Base-by-base conservation (phyloP, 2,329 filamentous ascomycete genomes). In the Pseudopyricularia javanii region DNA sequence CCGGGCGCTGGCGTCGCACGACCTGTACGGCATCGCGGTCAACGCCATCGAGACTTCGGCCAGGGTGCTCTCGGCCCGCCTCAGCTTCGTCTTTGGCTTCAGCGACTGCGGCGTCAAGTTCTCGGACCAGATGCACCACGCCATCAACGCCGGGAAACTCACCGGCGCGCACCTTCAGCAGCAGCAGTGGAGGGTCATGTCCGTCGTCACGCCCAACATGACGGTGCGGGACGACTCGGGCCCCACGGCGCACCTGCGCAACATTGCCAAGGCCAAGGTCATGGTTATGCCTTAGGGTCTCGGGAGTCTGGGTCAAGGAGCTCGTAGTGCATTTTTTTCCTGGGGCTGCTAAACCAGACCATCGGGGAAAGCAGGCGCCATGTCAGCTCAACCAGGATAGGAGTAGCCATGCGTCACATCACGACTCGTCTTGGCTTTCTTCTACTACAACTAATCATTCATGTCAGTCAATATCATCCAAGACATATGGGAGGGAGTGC, bases 171-270 rank as follows among this genome's bases (percentile, higher is more conserved):
- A 17, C 15, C 62, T 80, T 20, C 75, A 79, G 64, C 64, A 68
- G 6, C 69, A 69, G 58, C 75, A 79, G 59, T 74, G 68, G 64
- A 72, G 76, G 5, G 62, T 81, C n/a, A 72, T 73, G 52, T 67
- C 79, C 2, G 73, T 76, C 28, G 73, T 76, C 5, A 79, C 77
- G 0, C 78, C 78, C 1, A 70, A 74, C 8, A 70, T 80, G 47
- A 79, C 75, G 2, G 71, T 76, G 58, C 70, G 76, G 32, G 76
- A 78, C 56, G 76, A 80, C 35, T 70, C 65, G 2, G 74, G 72
- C 14, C 60, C 63, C 47, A 70, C 68, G 52, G 71, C 75, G 47
- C 67, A 69, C 26, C 67, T 71, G 2, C 71, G 70, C 53, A 70
- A 70, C 7, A 64, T 77, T 22, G 62, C 69, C 37, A 63, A 73